A percentile compares a stretch with the other conserved stretches of the same genome.
Evolutionary conservation across 768 basidiomycete genomes (phyloP).

Genomic region (Imleria badia): DNA sequence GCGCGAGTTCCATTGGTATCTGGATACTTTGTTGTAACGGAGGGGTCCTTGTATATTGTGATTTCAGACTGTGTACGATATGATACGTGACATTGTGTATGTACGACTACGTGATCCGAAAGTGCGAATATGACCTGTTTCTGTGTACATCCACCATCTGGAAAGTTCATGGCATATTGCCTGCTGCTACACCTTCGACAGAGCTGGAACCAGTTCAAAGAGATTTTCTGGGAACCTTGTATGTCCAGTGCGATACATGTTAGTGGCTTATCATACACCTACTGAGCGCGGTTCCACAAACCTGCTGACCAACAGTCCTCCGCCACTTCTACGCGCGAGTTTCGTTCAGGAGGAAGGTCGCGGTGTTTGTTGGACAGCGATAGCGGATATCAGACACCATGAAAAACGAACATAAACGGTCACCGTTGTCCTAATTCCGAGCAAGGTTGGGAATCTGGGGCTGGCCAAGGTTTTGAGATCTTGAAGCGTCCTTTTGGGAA

Average conservation of each 20-base stretch:
- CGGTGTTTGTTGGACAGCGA: slow-evolving; percentile 9
- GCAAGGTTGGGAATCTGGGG: slow-evolving; percentile 17
- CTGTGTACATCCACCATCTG: no score
- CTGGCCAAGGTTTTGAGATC: no score
- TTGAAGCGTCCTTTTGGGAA: slow-evolving; percentile 31
- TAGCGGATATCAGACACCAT: background rate
- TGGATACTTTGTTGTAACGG: slow-evolving; percentile 12
- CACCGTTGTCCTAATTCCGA: slow-evolving; percentile 18
- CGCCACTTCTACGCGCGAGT: slow-evolving; percentile 21
- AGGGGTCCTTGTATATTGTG: background rate
- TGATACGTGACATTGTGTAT: background rate
- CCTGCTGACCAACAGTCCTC: slow-evolving; percentile 19
- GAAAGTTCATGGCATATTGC: no score
- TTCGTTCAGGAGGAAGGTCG: slow-evolving; percentile 19
- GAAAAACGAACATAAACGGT: slow-evolving; percentile 17
- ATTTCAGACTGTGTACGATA: background rate
- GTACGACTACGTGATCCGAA: background rate
- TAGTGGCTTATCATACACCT: slow-evolving; percentile 6
- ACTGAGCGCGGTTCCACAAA: no score
- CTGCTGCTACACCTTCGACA: no score
- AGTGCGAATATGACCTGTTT: no score
- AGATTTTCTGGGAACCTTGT: no score
- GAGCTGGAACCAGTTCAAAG: no score
- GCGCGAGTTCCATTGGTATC: slow-evolving; percentile 35
- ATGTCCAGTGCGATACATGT: background rate